Base-by-base conservation (phyloP, 352 stramenopile genomes). In the Pythium angustatum region DNA sequence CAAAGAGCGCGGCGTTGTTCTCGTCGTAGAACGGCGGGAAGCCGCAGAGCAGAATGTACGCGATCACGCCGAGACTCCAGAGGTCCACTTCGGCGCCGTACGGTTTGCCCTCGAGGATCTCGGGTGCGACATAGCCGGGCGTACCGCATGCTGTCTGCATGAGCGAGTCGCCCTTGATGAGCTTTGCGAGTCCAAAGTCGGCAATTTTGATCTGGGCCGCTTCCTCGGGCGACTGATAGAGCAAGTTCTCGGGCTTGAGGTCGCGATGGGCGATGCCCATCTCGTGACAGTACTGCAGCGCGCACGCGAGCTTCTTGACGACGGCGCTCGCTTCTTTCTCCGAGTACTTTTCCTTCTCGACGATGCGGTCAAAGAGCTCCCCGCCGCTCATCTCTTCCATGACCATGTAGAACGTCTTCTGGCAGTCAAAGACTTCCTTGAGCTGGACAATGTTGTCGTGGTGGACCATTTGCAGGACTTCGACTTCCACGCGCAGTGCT, bases 11-110 rank as follows among this genome's bases (percentile, higher is more conserved):
- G 12, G 83, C 81, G 56, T 95, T 96, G 78, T 96, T 90, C 50
- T 97, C 91, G 65, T 97, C 88, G 75, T 98, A 98, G 75, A 99
- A 99, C 2, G 97, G 97, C 30, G 96, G 96, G 50, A 96, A 97
- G 6, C 97, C 97, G 55, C 90, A 98, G 24, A 94, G 57, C 67
- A 96, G 50, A 58, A 96, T 96, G 83, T 99, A 99, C 3, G 96
- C 74, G 76, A 99, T 99, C 34, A 99, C 95, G 17, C 97, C 97
- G 26, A 99, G 79, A 76, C 79, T 96, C 94, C 95, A 99, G 56
- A 98, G 90, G 73, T 98, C 96, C 8, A 97, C 91, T 75, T 98
- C 92, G 10, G 79, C 87, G 62, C 93, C 93, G 72, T 99, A 99
- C 30, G 85, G 78, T 21, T 89, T 81, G 7, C 93, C 90, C 65